Evolutionary conservation across 441 rosid genomes (phyloP), one percentile per base, ranked within the genome.

Genomic region (Populus hybrid): DNA sequence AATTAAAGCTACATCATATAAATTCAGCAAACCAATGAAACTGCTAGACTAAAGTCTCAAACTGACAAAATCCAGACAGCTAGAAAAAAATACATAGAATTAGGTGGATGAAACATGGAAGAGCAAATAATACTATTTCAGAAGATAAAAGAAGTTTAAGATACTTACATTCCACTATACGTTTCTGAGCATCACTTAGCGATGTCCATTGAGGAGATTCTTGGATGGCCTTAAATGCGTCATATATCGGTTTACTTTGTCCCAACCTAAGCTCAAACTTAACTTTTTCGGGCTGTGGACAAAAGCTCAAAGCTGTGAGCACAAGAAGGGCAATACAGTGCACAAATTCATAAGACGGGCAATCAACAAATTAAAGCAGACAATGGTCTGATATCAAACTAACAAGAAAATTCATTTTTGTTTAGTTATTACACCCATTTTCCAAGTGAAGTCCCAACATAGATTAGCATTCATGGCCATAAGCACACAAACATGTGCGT

Each of bases 171-270:
- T 91, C 95, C 61, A 94, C 97, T 77, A 91, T 82, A 75, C 97
- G 93, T 79, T 88, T 92, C 63, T 38, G 82, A 77, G 93, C 92
- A 79, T 84, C 90, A 71, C 85, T 90, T 9, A 89, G 85, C 2
- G 88, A 81, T n/a, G 81, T 42, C 93, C 93, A 92, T 8, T 87
- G 87, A 38, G 90, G 83, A 77, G 92, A 89, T 16, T 90, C 90
- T 74, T 76, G 90, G 79, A 90, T 89, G 72, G 90, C 92, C 83
- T 86, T 86, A 78, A 90, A 90, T 14, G 97, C 91, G 77, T 86
- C 82, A 81, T 88, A 89, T 64, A 92, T 83, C 68, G 97, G 97
- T 79, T 88, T 88, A 80, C 97, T 92, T 76, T 92, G 97, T 53
- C 91, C 91, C 59, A 92, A 76, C 76, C 90, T 88, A n/a, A 90